A percentile compares a stretch with the other conserved stretches of the same genome.
These are phyloP conservation scores for Coniferiporia sulphurascens DNA, from an alignment of 1,284 basidiomycete species.

Conservation along the genomic window DNA sequence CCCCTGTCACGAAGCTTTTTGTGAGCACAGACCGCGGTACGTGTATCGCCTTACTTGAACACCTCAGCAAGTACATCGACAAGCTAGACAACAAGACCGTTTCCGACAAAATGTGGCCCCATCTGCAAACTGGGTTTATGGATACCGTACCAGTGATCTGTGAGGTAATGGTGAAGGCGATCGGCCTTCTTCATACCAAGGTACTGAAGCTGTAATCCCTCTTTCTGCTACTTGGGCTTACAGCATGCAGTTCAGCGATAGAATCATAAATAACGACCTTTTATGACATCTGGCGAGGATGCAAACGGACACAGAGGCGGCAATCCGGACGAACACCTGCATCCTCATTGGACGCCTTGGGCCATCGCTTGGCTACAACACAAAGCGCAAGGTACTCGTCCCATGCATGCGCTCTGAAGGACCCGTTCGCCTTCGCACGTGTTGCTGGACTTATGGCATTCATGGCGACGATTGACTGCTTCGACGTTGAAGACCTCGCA, in stretches of 20 bases:
- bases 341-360: constrained; percentile 92
- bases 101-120: constrained; percentile 87
- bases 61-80: constrained; percentile 79
- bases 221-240: neutral
- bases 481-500: constrained; percentile 83
- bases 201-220: constrained; percentile 33
- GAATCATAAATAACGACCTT: constrained; percentile 95
- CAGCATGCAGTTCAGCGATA: constrained; percentile 67
- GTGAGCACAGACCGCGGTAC: constrained; percentile 88
- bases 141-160: constrained; percentile 93
- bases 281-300: constrained; percentile 89
- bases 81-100: constrained; percentile 85
- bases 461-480: constrained; percentile 92
- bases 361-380: constrained; percentile 79
- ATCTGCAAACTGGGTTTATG: constrained; percentile 93
- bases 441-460: constrained; percentile 95
- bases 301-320: constrained; percentile 89
- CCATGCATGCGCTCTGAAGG: constrained; percentile 85
- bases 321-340: constrained; percentile 96
- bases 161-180: constrained; percentile 89
- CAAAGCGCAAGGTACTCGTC: constrained; percentile 92
- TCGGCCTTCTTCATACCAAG: constrained; percentile 82
- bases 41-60: constrained; percentile 89
- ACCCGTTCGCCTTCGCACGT: constrained; percentile 88
- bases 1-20: constrained; percentile 80